Evolutionary conservation across 192 early-diverging fungal genomes (phyloP).

Genomic region (Coemansia asiatica): DNA sequence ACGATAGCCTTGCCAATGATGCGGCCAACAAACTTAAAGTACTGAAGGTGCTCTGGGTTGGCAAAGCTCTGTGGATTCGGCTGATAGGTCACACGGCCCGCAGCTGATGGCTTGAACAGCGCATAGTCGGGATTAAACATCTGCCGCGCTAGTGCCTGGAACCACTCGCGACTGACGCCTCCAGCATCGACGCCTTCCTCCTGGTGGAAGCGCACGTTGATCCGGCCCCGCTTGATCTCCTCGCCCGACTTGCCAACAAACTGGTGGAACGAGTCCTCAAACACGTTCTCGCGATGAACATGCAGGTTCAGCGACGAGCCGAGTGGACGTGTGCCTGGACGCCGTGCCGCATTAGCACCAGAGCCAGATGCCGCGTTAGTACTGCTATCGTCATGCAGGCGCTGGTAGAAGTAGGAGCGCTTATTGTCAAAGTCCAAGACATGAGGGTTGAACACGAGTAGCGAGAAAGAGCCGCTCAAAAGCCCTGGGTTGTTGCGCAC

Average conservation of each 20-base stretch:
- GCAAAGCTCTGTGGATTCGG: constrained; percentile 90
- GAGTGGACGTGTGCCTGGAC: constrained; percentile 44
- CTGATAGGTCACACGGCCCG: constrained; percentile 96
- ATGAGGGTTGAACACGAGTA: constrained; percentile 95
- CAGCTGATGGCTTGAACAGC: constrained; percentile 94
- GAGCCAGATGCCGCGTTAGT: not conserved
- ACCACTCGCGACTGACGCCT: constrained; percentile 98
- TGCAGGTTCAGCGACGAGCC: constrained; percentile 76
- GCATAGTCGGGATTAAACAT: constrained; percentile 99
- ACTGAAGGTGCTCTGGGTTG: constrained; percentile 91
- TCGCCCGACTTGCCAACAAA: constrained; percentile 86
- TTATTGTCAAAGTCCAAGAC: constrained; percentile 99
- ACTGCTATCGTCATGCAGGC: constrained; percentile 82
- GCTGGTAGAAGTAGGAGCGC: constrained; percentile 94
- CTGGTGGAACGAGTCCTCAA: constrained; percentile 96
- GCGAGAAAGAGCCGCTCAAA: constrained; percentile 94
- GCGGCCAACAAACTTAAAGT: constrained; percentile 98
- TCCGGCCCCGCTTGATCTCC: constrained; percentile 90
- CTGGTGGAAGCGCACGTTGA: constrained; percentile 89
- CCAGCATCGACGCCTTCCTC: constrained; percentile 99
- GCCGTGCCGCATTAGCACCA: constrained; percentile 31
- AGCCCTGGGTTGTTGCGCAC: constrained; percentile 95
- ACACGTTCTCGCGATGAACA: constrained; percentile 89
- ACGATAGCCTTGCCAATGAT: constrained; percentile 99
- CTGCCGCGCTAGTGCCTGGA: constrained; percentile 91